These are phyloP conservation scores for Penicillium sp. DNA, from an alignment of 2,329 filamentous ascomycete genomes.

Conservation along the genomic window DNA sequence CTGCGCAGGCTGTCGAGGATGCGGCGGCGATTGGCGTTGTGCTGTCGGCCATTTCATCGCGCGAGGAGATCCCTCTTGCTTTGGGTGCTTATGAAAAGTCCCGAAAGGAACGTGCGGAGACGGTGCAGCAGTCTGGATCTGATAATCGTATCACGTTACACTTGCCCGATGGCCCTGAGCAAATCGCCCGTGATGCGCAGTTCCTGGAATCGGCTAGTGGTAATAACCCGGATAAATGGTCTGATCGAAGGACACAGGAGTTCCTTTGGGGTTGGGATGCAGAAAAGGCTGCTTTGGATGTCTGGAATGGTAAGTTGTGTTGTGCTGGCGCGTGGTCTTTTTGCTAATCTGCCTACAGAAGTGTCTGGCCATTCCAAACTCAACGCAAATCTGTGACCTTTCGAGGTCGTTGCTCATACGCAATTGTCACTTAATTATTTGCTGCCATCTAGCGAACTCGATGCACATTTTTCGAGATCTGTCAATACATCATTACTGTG, in stretches of 20 bases:
- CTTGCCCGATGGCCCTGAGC: slow-evolving; percentile 41
- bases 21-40: slow-evolving; percentile 38
- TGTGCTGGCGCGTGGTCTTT: background rate
- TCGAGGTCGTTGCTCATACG: background rate
- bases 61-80: slow-evolving; percentile 35
- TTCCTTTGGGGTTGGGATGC: slow-evolving; percentile 42
- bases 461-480: slow-evolving; percentile 7
- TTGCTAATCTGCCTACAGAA: slow-evolving; percentile 5
- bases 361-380: slow-evolving; percentile 1
- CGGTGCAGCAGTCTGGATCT: slow-evolving; percentile 39
- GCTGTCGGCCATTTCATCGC: slow-evolving; percentile 34
- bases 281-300: slow-evolving; percentile 32
- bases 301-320: slow-evolving; percentile 30
- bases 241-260: slow-evolving; percentile 64
- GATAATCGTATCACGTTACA: slow-evolving; percentile 41
- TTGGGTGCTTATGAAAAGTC: slow-evolving; percentile 40
- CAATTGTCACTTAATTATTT: background rate
- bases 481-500: slow-evolving; percentile 2
- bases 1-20: slow-evolving; percentile 50
- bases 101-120: slow-evolving; percentile 42
- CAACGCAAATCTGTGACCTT: slow-evolving; percentile 19
- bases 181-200: slow-evolving; percentile 44
- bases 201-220: slow-evolving; percentile 30
- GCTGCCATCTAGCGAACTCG: background rate
- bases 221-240: slow-evolving; percentile 62